phyloP scores from a whole-genome alignment of 371 early-diverging fungal species.

The Polyrhizophydium stewartii region DNA sequence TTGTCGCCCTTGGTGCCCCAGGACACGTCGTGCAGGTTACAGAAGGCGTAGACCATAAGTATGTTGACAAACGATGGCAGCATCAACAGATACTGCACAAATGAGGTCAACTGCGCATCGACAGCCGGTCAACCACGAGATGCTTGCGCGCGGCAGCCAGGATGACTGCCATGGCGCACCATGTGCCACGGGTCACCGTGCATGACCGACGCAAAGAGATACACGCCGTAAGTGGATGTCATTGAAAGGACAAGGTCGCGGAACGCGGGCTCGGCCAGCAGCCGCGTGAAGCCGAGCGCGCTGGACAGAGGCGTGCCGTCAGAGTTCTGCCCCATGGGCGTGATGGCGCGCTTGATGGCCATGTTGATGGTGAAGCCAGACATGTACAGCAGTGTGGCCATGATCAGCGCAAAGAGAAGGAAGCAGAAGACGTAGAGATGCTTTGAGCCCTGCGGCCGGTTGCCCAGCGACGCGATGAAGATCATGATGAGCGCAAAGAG shows the following conservation, averaged over 20 bases:
- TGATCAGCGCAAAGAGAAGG: constrained; percentile 70
- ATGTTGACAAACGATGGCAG: constrained; percentile 32
- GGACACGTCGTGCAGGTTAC: constrained; percentile 64
- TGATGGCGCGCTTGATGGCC: constrained; percentile 7
- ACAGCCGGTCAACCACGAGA: no score
- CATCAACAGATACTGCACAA: constrained; percentile 31
- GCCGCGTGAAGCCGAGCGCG: constrained; percentile 1
- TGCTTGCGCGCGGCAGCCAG: constrained; percentile 1
- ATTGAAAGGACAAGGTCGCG: constrained; percentile 72
- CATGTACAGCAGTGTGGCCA: constrained; percentile 65
- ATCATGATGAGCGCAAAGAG: constrained; percentile 36
- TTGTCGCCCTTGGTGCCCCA: constrained; percentile 94
- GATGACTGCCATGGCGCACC: constrained; percentile 3
- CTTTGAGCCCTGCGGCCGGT: constrained; percentile 82
- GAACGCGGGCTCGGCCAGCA: constrained; percentile 36
- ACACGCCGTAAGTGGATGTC: constrained; percentile 78
- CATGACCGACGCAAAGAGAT: constrained; percentile 30
- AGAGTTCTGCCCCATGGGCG: neutral
- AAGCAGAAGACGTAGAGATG: constrained; percentile 38
- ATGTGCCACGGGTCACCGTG: constrained; percentile 43
- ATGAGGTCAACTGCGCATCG: constrained; percentile 16
- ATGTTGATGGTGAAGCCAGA: constrained; percentile 19
- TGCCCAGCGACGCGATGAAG: constrained; percentile 86
- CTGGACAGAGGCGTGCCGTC: constrained; percentile 12
- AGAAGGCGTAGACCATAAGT: constrained; percentile 34